These are phyloP conservation scores for Dimocarpus longan DNA, from an alignment of 345 rosid genomes.

Conservation along the genomic window DNA sequence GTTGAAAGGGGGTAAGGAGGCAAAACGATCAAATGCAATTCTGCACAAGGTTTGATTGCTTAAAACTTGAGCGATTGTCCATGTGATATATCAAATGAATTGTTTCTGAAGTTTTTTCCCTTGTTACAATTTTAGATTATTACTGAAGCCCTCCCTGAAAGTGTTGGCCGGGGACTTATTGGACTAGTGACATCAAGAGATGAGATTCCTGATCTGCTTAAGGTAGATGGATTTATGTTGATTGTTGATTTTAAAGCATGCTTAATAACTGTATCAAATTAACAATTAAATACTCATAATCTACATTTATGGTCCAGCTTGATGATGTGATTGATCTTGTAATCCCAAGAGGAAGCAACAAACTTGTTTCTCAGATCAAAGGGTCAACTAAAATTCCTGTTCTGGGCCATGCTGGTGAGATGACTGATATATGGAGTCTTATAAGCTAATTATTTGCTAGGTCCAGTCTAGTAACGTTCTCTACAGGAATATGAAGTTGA, in stretches of 20 bases:
- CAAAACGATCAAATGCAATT: conserved; percentile 86
- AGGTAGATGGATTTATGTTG: conserved; percentile 47
- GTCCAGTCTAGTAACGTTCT: conserved; percentile 8
- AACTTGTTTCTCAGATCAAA: conserved; percentile 89
- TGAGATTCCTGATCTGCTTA: conserved; percentile 94
- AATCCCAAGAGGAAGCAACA: conserved; percentile 98
- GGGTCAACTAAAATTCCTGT: conserved; percentile 95
- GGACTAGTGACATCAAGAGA: conserved; percentile 96
- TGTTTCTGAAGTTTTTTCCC: conserved; percentile 14
- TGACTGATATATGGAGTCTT: conserved; percentile 8
- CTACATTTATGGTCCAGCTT: conserved; percentile 59
- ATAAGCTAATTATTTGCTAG: conserved; percentile 3
- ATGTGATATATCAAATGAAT: neutral
- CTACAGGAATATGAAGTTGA: neutral
- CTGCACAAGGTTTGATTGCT: conserved; percentile 71
- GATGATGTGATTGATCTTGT: conserved; percentile 99
- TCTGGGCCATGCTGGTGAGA: conserved; percentile 94
- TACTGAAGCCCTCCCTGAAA: conserved; percentile 83
- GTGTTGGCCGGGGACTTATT: conserved; percentile 75
- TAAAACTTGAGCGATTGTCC: neutral
- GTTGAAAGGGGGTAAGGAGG: conserved; percentile 98
- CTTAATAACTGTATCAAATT: conserved; percentile 3
- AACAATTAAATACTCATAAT: conserved; percentile 21
- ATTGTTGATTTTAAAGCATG: conserved; percentile 5
- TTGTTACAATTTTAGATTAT: conserved; percentile 59